Conservation (phyloP, 305 asterid species). For the Solanum chacoense region DNA sequence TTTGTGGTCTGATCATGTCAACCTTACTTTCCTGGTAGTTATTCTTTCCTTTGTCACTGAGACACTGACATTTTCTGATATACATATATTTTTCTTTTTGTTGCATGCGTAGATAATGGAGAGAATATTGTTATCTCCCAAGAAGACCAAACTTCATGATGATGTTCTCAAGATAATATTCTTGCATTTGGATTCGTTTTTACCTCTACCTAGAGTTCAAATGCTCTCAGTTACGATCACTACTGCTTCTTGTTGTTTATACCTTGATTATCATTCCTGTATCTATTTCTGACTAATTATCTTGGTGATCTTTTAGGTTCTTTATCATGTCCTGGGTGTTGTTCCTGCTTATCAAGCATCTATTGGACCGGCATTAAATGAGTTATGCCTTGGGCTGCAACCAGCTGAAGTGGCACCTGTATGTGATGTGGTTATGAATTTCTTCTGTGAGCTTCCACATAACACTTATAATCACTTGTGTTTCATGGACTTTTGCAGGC, state of each 20-base stretch:
- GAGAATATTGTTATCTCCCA: slow-evolving; percentile 74
- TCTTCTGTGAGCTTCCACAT: slow-evolving; percentile 12
- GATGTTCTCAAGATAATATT: slow-evolving; percentile 77
- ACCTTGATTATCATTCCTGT: neutral
- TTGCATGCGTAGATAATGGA: slow-evolving; percentile 59
- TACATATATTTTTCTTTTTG: neutral
- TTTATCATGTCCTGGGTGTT: slow-evolving; percentile 90
- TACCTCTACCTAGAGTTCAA: slow-evolving; percentile 89
- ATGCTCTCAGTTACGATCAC: slow-evolving; percentile 74
- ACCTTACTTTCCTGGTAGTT: neutral
- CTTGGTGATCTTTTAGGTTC: slow-evolving; percentile 44
- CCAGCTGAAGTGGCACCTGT: slow-evolving; percentile 95
- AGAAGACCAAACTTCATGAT: slow-evolving; percentile 89
- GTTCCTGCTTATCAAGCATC: slow-evolving; percentile 84
- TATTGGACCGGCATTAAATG: slow-evolving; percentile 81
- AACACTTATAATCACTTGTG: neutral
- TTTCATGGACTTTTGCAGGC: slow-evolving; percentile 48
- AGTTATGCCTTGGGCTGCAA: slow-evolving; percentile 86
- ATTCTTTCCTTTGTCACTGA: neutral
- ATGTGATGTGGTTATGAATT: slow-evolving; percentile 26
- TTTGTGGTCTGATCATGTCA: neutral
- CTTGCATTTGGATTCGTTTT: slow-evolving; percentile 89
- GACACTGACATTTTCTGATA: neutral
- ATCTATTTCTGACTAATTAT: neutral
- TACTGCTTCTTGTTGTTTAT: neutral